These are phyloP conservation scores for Quercus lobata DNA, from an alignment of 331 rosid species.

Conservation along the genomic window DNA sequence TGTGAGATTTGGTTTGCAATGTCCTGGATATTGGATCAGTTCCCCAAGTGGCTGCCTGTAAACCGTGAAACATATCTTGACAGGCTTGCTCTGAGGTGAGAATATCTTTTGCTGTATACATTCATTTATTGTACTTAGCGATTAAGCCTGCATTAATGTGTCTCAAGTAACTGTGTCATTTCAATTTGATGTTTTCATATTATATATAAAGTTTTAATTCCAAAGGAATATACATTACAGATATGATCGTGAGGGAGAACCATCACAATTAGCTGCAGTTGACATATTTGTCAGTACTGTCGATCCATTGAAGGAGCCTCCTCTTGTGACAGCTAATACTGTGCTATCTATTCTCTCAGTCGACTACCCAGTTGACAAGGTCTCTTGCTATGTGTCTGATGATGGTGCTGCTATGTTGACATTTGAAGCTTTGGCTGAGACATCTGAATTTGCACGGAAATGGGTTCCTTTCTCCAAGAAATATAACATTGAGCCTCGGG, in stretches of 20 bases:
- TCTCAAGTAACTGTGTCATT: constrained; percentile 3
- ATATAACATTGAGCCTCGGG: constrained; percentile 87
- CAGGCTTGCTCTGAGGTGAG: constrained; percentile 85
- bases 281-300: constrained; percentile 99
- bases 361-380: constrained; percentile 97
- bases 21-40: constrained; percentile 98
- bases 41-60: constrained; percentile 96
- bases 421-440: constrained; percentile 95
- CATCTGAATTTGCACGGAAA: constrained; percentile 89
- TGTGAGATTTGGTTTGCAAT: constrained; percentile 99
- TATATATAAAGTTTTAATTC: constrained; percentile 17
- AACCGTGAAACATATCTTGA: constrained; percentile 99
- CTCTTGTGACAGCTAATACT: constrained; percentile 96
- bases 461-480: constrained; percentile 98
- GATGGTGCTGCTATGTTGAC: constrained; percentile 99
- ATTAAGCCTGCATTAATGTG: not conserved
- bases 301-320: constrained; percentile 97
- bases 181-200: not conserved
- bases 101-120: not conserved
- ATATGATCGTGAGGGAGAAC: constrained; percentile 96
- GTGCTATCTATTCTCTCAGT: constrained; percentile 93
- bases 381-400: constrained; percentile 97
- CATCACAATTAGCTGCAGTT: constrained; percentile 91
- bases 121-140: not conserved
- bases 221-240: constrained; percentile 34